A percentile compares a stretch with the other conserved stretches of the same genome.
phyloP scores from a whole-genome alignment of 2,329 filamentous ascomycete species.

The Beauveria brongniartii region DNA sequence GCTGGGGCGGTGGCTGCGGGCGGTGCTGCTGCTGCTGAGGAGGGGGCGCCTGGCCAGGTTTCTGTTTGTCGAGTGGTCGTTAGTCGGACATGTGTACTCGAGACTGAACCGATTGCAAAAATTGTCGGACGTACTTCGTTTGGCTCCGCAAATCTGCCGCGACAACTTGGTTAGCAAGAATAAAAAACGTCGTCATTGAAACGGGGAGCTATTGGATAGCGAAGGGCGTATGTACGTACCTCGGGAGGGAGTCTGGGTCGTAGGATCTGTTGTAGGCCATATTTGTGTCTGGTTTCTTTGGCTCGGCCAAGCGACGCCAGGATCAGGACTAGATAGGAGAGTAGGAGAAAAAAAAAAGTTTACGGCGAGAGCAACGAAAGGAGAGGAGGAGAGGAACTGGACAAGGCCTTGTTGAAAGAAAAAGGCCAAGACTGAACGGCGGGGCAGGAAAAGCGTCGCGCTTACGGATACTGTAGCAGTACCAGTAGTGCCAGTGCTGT shows the following conservation, averaged over 20 bases:
- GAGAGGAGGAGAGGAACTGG: not conserved
- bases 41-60: constrained; percentile 24
- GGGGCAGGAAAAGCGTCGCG: not conserved
- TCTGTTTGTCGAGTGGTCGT: constrained; percentile 18
- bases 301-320: not conserved
- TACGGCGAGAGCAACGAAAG: not conserved
- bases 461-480: not conserved
- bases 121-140: constrained; percentile 46
- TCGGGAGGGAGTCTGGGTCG: constrained; percentile 90
- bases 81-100: not conserved
- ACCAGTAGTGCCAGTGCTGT: not conserved
- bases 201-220: not conserved
- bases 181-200: not conserved
- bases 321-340: not conserved
- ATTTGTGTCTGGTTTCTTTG: constrained; percentile 16
- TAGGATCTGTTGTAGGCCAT: constrained; percentile 95
- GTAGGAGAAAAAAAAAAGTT: not conserved
- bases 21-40: constrained; percentile 11
- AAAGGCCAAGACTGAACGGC: constrained; percentile 1
- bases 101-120: not conserved
- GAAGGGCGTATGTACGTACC: constrained; percentile 45
- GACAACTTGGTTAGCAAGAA: constrained; percentile 6
- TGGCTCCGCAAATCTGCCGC: constrained; percentile 61
- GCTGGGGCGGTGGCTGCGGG: constrained; percentile 16
- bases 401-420: not conserved